These are phyloP conservation scores for Metschnikowia continentalis DNA, from an alignment of 805 yeast species.

Conservation along the genomic window DNA sequence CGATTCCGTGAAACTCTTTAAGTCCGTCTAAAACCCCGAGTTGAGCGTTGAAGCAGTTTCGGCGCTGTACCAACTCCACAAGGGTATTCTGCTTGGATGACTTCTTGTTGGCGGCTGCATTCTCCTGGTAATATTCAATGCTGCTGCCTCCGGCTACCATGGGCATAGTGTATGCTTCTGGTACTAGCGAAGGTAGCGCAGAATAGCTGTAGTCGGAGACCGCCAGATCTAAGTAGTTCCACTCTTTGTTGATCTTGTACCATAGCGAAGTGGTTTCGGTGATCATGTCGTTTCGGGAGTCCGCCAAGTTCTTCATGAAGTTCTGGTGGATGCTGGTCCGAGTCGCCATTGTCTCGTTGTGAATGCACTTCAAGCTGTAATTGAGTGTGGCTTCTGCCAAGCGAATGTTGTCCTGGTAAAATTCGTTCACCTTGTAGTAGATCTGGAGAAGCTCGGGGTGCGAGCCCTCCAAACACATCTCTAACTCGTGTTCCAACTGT, in stretches of 20 bases:
- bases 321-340: constrained; percentile 83
- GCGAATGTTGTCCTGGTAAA: constrained; percentile 65
- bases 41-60: constrained; percentile 65
- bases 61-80: constrained; percentile 51
- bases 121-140: constrained; percentile 16
- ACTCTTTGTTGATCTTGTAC: constrained; percentile 88
- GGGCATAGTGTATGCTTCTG: constrained; percentile 8
- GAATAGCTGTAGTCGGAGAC: constrained; percentile 50
- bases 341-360: constrained; percentile 73
- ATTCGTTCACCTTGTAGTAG: constrained; percentile 64
- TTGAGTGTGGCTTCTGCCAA: constrained; percentile 38
- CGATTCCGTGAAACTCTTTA: constrained; percentile 66
- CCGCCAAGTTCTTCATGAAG: constrained; percentile 62
- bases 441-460: constrained; percentile 85
- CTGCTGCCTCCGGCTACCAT: constrained; percentile 18
- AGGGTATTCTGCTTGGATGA: constrained; percentile 33
- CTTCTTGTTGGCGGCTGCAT: constrained; percentile 28
- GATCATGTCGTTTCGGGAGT: constrained; percentile 60
- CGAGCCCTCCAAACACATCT: constrained; percentile 80
- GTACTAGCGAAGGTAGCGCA: constrained; percentile 32
- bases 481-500: constrained; percentile 75
- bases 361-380: constrained; percentile 73
- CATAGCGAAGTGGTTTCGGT: constrained; percentile 75
- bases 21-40: constrained; percentile 68
- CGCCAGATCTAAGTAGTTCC: constrained; percentile 71